Conservation (phyloP, 2,329 filamentous ascomycete species). For the Botrytis fragariae region DNA sequence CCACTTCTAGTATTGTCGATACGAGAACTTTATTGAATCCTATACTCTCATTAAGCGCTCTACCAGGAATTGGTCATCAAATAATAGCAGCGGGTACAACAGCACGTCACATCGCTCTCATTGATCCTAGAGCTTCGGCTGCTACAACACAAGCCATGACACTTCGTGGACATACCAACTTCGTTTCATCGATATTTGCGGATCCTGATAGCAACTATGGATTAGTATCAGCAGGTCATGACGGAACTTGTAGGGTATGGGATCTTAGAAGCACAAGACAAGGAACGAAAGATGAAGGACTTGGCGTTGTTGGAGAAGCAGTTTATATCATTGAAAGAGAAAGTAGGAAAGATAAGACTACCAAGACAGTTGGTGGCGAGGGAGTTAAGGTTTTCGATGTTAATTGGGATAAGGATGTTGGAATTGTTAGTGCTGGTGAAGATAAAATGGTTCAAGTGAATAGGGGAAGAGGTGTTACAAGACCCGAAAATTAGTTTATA, state of each 20-base stretch:
- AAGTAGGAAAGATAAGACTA: constrained; percentile 59
- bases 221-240: constrained; percentile 86
- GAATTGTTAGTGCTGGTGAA: constrained; percentile 88
- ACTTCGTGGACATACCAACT: constrained; percentile 84
- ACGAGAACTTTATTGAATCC: constrained; percentile 81
- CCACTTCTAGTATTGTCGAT: constrained; percentile 74
- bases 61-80: constrained; percentile 55
- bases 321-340: constrained; percentile 75
- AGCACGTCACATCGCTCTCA: constrained; percentile 84
- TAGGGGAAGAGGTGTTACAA: constrained; percentile 37
- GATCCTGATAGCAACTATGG: constrained; percentile 67
- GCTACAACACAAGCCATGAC: constrained; percentile 80
- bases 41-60: constrained; percentile 72
- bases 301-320: constrained; percentile 64
- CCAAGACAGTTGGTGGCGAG: constrained; percentile 68
- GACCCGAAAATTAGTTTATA: constrained; percentile 23
- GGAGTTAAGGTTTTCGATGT: constrained; percentile 89
- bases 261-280: constrained; percentile 73
- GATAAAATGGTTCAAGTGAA: constrained; percentile 96
- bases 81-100: constrained; percentile 73
- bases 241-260: constrained; percentile 92
- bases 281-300: constrained; percentile 57
- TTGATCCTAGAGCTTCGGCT: constrained; percentile 81
- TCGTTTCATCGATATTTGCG: constrained; percentile 51
- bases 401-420: constrained; percentile 79